A percentile compares a stretch with the other conserved stretches of the same genome.
These are phyloP conservation scores for Nakataea oryzae DNA, from an alignment of 2,329 filamentous ascomycete species.

Conservation along the genomic window DNA sequence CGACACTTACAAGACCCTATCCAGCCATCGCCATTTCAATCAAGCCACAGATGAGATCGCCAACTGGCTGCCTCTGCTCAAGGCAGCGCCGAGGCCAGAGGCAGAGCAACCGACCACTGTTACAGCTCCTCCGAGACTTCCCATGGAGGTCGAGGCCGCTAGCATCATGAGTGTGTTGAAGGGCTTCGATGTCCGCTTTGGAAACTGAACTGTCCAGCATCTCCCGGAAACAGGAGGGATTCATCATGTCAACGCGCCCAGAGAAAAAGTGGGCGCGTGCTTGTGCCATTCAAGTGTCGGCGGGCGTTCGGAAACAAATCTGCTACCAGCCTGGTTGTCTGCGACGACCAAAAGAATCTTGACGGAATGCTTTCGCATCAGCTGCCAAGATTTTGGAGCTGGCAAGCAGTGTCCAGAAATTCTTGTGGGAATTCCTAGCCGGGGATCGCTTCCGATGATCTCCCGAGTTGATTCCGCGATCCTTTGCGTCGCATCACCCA, in stretches of 20 bases:
- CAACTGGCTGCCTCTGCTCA: conserved; percentile 66
- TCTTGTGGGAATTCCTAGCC: neutral
- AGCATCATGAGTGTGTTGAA: conserved; percentile 81
- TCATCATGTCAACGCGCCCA: too few relatives aligned
- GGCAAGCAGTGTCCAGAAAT: neutral
- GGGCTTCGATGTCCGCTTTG: conserved; percentile 69
- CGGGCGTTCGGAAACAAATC: neutral
- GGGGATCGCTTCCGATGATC: neutral
- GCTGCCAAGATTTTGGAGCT: neutral
- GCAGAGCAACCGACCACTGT: conserved; percentile 19
- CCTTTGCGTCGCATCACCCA: neutral
- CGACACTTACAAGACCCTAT: conserved; percentile 68
- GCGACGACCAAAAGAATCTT: neutral
- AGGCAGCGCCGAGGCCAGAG: conserved; percentile 38
- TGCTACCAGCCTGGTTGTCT: too few relatives aligned
- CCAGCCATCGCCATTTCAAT: conserved; percentile 66
- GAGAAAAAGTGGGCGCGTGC: too few relatives aligned
- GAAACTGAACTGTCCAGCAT: conserved; percentile 14
- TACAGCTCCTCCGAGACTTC: conserved; percentile 31
- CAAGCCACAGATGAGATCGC: conserved; percentile 63
- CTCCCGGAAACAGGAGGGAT: too few relatives aligned
- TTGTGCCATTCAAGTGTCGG: too few relatives aligned
- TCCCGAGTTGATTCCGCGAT: neutral
- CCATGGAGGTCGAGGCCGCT: conserved; percentile 71
- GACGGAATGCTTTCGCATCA: neutral